phyloP scores from a whole-genome alignment of 371 early-diverging fungal species.

The Mortierella sp. region DNA sequence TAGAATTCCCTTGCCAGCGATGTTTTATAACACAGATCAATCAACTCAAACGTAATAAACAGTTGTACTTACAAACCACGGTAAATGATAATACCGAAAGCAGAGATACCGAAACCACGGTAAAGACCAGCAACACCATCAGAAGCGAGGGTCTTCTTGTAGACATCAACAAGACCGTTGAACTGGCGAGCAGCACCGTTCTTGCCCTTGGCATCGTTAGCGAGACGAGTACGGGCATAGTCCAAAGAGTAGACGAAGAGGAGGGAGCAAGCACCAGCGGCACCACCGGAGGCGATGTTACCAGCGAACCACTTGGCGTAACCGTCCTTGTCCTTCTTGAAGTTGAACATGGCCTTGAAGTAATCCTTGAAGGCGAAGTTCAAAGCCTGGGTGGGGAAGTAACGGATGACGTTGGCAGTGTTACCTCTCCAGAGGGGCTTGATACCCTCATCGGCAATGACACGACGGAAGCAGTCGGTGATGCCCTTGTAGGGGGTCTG shows the following conservation, averaged over 20 bases:
- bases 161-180: slow-evolving; percentile 88
- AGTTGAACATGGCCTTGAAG: slow-evolving; percentile 81
- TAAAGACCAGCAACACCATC: slow-evolving; percentile 90
- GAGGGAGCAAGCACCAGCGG: slow-evolving; percentile 83
- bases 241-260: slow-evolving; percentile 82
- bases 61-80: slow-evolving; percentile 72
- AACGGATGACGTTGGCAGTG: slow-evolving; percentile 82
- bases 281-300: slow-evolving; percentile 84
- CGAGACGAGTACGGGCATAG: slow-evolving; percentile 85
- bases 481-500: slow-evolving; percentile 75
- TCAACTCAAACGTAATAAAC: background rate
- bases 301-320: slow-evolving; percentile 81
- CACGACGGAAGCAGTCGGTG: slow-evolving; percentile 75
- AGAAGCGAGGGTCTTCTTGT: slow-evolving; percentile 74
- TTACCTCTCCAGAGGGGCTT: slow-evolving; percentile 78
- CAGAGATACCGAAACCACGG: slow-evolving; percentile 89
- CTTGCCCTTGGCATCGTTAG: slow-evolving; percentile 75
- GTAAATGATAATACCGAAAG: slow-evolving; percentile 87
- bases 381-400: slow-evolving; percentile 86
- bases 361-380: slow-evolving; percentile 89
- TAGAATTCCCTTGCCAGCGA: background rate
- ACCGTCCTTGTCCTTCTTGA: slow-evolving; percentile 75
- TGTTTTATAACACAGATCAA: slow-evolving; percentile 6
- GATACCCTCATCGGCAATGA: slow-evolving; percentile 76
- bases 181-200: slow-evolving; percentile 84